Evolutionary conservation across 768 basidiomycete species (phyloP), one percentile per base, ranked within the genome.

Genomic region (Lactifluus subvellereus): DNA sequence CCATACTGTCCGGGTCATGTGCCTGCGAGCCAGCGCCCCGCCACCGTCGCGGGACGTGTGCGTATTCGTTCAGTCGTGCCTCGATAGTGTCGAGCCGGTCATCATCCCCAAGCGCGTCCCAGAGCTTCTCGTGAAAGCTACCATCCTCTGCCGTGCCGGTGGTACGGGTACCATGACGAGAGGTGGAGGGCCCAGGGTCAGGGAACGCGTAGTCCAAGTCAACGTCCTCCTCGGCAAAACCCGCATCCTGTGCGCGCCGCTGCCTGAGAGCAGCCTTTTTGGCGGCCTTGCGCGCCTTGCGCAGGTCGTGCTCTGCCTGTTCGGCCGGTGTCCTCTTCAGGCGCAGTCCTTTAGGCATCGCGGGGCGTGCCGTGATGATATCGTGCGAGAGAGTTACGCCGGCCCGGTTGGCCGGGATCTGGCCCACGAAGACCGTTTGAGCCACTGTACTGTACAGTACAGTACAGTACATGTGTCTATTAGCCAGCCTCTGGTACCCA

Each of bases 1-100:
- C 67, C 56, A 65, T 71, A 53, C 38, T 70, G 72, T 45, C 76
- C 3, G 82, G 68, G 74, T 79, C 71, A 73, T 75, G 68, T 71
- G 84, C 73, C 75, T 68, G 77, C 73, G 33, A 74, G 74, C 66
- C 79, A 77, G 60, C 69, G 59, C 75, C 71, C 45, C 79, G 73
- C 88, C 90, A 92, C 45, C 89, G 80, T 67, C 82, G 78, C 5
- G 91, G 92, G 3, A 93, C 76, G 72, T 89, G 89, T 2, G 80
- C 79, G 71, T 84, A 89, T 51, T 82, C 80, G 66, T 87, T 89
- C 67, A 91, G 75, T 42, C 76, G 79, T 4, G 85, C 77, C 71
- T 88, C 81, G 45, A 91, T 69, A 3, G 77, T 77, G 63, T 88
- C 86, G 37, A 89, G 71, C 47, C 84, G 77, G 61, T 87, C 85